Base-by-base conservation (phyloP, 2,329 filamentous ascomycete species). In the Neocucurbitaria cava region DNA sequence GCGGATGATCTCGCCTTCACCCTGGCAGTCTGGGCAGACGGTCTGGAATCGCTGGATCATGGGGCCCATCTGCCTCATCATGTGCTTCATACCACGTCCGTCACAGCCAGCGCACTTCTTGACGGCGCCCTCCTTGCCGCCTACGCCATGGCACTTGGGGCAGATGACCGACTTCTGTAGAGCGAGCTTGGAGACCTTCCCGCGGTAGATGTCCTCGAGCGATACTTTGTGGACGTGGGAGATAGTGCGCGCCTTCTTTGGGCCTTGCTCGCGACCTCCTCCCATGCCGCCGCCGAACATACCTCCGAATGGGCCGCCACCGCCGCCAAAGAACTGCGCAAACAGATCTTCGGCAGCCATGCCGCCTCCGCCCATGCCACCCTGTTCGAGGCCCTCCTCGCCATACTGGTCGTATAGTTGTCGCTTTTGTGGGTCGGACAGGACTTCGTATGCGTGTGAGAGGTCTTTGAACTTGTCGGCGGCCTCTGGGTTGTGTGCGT, bases 1-100 rank as follows among this genome's bases (percentile, higher is more conserved):
- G 74, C 91, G 92, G 77, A 99, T 94, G 64, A 89, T 92, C 82
- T 99, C 95, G 57, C 95, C 94, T 79, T 99, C 95, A 61, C 96
- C 96, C 69, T 95, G 94, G 77, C 95, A 99, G 81, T 99, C 96
- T 24, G 93, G 91, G 85, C 95, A 99, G 69, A 97, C 93, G 26
- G 94, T 98, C 84, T 99, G 95, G 87, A 99, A 99, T 54, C 95
- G 91, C 82, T 99, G 96, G 69, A 99, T 98, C 95, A 99, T 99
- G 56, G 95, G 95, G 46, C 95, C 95, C 93, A 99, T 98, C 81
- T 99, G 95, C 76, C 96, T 90, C 95, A 99, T 97, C 94, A 99
- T 98, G 36, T 91, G 97, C 89, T 98, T 98, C 91, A 97, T 96
- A 79, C 95, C 95, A 62, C 90, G 87, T 64, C 95, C 95, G 71